These are phyloP conservation scores for Malassezia brasiliensis DNA, from an alignment of 1,284 basidiomycete species.

Conservation along the genomic window DNA sequence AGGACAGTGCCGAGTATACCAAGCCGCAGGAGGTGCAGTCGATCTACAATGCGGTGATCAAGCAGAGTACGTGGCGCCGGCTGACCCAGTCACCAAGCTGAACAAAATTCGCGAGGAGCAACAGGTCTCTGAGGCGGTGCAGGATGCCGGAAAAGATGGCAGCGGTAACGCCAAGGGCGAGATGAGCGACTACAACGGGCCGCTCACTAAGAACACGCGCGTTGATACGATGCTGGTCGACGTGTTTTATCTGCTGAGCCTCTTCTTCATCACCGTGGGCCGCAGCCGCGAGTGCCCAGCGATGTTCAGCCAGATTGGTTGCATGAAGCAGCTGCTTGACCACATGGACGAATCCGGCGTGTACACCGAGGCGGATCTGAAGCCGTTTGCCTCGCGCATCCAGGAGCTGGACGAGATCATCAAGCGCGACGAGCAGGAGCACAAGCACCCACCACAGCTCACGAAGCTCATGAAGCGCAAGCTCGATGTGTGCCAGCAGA, in stretches of 20 bases:
- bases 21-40: conserved; percentile 84
- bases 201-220: conserved; percentile 32
- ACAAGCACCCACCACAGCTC: conserved; percentile 74
- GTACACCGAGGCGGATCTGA: conserved; percentile 45
- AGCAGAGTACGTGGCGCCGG: conserved; percentile 62
- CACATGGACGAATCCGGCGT: conserved; percentile 45
- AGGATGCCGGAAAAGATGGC: conserved; percentile 8
- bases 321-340: conserved; percentile 48
- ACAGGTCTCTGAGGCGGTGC: conserved; percentile 13
- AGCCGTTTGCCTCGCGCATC: conserved; percentile 40
- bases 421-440: conserved; percentile 53
- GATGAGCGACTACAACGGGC: conserved; percentile 6
- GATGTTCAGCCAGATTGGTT: conserved; percentile 42
- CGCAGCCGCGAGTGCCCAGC: conserved; percentile 43
- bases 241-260: conserved; percentile 45
- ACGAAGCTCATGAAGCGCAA: conserved; percentile 82
- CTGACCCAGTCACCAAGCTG: conserved; percentile 67
- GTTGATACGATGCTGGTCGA: conserved; percentile 48
- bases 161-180: conserved; percentile 14
- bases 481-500: conserved; percentile 66
- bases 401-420: conserved; percentile 43
- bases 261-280: conserved; percentile 48
- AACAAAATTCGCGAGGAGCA: conserved; percentile 73
- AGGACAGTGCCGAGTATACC: conserved; percentile 76
- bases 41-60: conserved; percentile 85